These are phyloP conservation scores for Ceratocystis papillata DNA, from an alignment of 2,329 filamentous ascomycete genomes.

Conservation along the genomic window DNA sequence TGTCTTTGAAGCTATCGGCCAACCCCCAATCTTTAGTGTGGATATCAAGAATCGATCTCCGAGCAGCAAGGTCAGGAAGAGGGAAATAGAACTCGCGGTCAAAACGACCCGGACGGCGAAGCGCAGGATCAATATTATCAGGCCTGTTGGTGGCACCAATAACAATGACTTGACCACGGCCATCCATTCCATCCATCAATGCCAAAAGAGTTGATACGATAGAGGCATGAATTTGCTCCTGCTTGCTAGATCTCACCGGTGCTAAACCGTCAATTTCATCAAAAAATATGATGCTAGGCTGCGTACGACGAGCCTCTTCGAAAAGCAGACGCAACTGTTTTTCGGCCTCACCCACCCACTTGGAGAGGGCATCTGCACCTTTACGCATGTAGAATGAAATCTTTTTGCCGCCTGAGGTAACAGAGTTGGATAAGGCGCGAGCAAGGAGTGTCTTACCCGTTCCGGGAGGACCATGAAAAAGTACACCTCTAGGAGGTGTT, in stretches of 20 bases:
- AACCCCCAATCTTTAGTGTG: slow-evolving; percentile 92
- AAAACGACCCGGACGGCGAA: slow-evolving; percentile 86
- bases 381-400: slow-evolving; percentile 99
- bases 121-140: slow-evolving; percentile 91
- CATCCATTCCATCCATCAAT: slow-evolving; percentile 96
- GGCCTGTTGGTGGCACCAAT: slow-evolving; percentile 98
- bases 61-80: slow-evolving; percentile 66
- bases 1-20: slow-evolving; percentile 64
- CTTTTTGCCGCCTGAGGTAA: slow-evolving; percentile 79
- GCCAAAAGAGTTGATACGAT: slow-evolving; percentile 92
- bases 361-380: slow-evolving; percentile 91
- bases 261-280: slow-evolving; percentile 97
- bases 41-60: slow-evolving; percentile 83
- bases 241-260: slow-evolving; percentile 91
- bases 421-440: slow-evolving; percentile 79
- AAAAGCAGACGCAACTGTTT: slow-evolving; percentile 87
- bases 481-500: slow-evolving; percentile 82
- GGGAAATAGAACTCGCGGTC: slow-evolving; percentile 98
- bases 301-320: slow-evolving; percentile 87
- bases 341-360: slow-evolving; percentile 98
- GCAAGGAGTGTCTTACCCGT: slow-evolving; percentile 97
- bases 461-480: slow-evolving; percentile 94
- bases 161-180: slow-evolving; percentile 94
- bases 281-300: slow-evolving; percentile 93
- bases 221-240: slow-evolving; percentile 96